Conservation (phyloP, 2,329 filamentous ascomycete species). For the Cercospora berteroae region DNA sequence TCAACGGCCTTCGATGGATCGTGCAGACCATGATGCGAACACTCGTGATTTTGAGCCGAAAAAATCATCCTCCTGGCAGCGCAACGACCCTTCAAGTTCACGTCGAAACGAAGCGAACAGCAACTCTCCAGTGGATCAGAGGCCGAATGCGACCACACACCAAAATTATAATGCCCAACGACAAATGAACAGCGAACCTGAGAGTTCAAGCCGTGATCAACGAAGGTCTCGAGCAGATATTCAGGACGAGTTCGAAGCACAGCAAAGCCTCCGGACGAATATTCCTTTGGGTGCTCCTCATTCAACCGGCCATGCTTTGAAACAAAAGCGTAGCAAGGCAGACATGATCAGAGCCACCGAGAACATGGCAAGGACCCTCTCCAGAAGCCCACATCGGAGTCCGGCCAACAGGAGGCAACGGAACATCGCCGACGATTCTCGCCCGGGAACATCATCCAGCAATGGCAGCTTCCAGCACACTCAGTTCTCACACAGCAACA, state of each 20-base stretch:
- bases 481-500: neutral
- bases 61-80: neutral
- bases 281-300: constrained; percentile 7
- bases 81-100: neutral
- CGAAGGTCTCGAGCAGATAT: constrained; percentile 7
- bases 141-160: neutral
- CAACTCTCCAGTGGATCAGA: neutral
- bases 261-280: constrained; percentile 3
- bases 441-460: constrained; percentile 8
- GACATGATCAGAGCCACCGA: constrained; percentile 9
- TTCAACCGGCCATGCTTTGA: constrained; percentile 1
- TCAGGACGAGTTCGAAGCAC: constrained; percentile 5
- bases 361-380: constrained; percentile 10
- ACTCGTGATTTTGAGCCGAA: neutral
- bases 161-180: neutral
- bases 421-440: neutral
- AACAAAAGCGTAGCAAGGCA: constrained; percentile 11
- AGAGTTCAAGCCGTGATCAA: constrained; percentile 1
- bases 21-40: neutral
- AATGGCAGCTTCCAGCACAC: constrained; percentile 1
- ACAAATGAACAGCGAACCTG: neutral
- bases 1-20: neutral
- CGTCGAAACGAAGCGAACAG: neutral
- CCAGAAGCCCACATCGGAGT: constrained; percentile 11
- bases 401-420: neutral